Evolutionary conservation across 108 stramenopile species (phyloP).

Genomic region (Ochromonas danica): DNA sequence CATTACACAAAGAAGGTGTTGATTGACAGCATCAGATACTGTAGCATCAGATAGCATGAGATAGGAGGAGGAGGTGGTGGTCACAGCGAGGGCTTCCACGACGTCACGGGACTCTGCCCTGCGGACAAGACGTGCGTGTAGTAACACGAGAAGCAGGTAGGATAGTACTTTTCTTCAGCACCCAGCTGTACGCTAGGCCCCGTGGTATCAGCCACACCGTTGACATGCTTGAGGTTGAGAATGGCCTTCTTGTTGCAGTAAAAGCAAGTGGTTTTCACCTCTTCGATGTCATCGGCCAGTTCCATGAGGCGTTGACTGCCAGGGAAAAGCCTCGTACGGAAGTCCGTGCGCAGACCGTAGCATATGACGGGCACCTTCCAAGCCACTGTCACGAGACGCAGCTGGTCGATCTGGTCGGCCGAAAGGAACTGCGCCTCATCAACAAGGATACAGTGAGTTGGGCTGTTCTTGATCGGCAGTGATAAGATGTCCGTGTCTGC

Average conservation of each 20-base stretch:
- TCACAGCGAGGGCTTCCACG: too few species aligned
- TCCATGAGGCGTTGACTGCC: constrained; percentile 24
- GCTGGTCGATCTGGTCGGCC: constrained; percentile 4
- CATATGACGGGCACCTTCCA: constrained; percentile 24
- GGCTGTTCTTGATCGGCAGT: not conserved
- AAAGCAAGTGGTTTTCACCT: constrained; percentile 1
- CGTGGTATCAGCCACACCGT: constrained; percentile 12
- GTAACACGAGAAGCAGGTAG: constrained; percentile 27
- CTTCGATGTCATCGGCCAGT: constrained; percentile 30
- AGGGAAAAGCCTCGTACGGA: constrained; percentile 26
- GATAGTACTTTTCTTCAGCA: constrained; percentile 36
- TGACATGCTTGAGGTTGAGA: constrained; percentile 36
- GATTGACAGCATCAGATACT: too few species aligned
- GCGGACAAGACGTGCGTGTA: too few species aligned
- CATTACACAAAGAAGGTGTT: too few species aligned
- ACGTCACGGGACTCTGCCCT: too few species aligned
- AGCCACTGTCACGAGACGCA: not conserved
- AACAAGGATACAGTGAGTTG: constrained; percentile 21
- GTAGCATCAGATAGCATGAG: too few species aligned
- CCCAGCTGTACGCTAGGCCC: constrained; percentile 30
- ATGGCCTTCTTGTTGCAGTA: constrained; percentile 24
- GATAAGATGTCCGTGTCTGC: not conserved
- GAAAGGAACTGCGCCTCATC: constrained; percentile 28
- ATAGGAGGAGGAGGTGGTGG: too few species aligned
- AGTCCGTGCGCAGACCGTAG: constrained; percentile 32